A percentile compares a stretch with the other conserved stretches of the same genome.
Evolutionary conservation across 305 asterid genomes (phyloP).

Genomic region (Striga hermonthica): DNA sequence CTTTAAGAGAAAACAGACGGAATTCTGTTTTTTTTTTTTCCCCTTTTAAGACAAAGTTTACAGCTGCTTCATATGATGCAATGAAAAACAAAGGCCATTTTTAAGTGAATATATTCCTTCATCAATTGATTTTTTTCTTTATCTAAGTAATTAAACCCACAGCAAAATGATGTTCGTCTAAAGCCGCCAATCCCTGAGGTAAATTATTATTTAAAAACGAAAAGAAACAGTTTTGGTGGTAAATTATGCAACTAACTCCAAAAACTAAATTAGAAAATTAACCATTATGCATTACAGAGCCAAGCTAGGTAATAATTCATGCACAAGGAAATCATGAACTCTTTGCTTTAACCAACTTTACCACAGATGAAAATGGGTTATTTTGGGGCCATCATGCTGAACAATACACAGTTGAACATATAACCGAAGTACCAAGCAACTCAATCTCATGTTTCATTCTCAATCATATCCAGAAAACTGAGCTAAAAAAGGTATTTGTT

Average conservation of each 20-base stretch:
- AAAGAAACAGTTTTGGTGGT: too few relatives aligned
- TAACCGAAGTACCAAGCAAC: not conserved
- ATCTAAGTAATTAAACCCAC: not conserved
- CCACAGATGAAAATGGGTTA: not conserved
- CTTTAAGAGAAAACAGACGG: not conserved
- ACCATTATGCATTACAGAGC: too few relatives aligned
- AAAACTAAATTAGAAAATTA: too few relatives aligned
- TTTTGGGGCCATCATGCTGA: not conserved
- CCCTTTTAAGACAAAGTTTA: not conserved
- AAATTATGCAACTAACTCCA: too few relatives aligned
- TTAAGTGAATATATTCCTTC: not conserved
- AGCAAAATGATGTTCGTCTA: too few relatives aligned
- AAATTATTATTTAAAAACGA: too few relatives aligned
- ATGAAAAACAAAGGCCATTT: slow-evolving; percentile 1
- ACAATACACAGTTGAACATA: not conserved
- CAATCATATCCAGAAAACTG: not conserved
- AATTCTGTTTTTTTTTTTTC: not conserved
- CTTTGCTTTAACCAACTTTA: not conserved
- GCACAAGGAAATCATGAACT: not conserved
- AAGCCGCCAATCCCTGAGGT: too few relatives aligned
- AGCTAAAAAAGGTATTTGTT: not conserved
- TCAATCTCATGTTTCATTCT: too few relatives aligned
- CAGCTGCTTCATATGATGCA: not conserved
- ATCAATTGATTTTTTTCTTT: not conserved
- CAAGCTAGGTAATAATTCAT: not conserved